Conservation (phyloP, 805 yeast genomes). For the Schwanniomyces pseudopolymorphus region DNA sequence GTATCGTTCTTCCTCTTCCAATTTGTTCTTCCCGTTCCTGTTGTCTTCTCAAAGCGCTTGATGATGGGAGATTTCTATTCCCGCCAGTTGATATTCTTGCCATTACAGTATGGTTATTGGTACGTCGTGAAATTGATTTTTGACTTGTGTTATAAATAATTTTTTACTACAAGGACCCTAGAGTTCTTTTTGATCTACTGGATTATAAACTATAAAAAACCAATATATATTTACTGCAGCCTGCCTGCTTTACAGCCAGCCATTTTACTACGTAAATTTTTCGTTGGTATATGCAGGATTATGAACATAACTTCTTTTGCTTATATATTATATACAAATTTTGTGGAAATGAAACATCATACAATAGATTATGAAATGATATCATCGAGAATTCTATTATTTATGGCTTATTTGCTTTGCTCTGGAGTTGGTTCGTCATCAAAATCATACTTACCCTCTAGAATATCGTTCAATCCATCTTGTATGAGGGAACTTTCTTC, state of each 20-base stretch:
- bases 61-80: conserved; percentile 6
- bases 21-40: conserved; percentile 8
- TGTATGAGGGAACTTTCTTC: conserved; percentile 60
- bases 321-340: too few relatives aligned
- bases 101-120: background rate
- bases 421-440: conserved; percentile 10
- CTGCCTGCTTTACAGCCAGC: background rate
- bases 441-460: conserved; percentile 45
- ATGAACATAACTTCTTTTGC: too few relatives aligned
- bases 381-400: too few relatives aligned
- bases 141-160: background rate
- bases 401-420: background rate
- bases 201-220: background rate
- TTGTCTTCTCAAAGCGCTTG: conserved; percentile 10
- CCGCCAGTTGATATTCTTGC: conserved; percentile 12
- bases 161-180: background rate
- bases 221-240: background rate
- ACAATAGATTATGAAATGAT: too few relatives aligned
- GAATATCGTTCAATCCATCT: conserved; percentile 50
- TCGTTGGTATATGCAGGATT: background rate
- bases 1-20: conserved; percentile 5
- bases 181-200: background rate
- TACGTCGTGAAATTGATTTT: too few relatives aligned
- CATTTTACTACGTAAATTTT: background rate
- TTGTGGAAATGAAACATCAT: too few relatives aligned